Conservation (phyloP, 2,329 filamentous ascomycete genomes). For the Phialophora verrucosa region DNA sequence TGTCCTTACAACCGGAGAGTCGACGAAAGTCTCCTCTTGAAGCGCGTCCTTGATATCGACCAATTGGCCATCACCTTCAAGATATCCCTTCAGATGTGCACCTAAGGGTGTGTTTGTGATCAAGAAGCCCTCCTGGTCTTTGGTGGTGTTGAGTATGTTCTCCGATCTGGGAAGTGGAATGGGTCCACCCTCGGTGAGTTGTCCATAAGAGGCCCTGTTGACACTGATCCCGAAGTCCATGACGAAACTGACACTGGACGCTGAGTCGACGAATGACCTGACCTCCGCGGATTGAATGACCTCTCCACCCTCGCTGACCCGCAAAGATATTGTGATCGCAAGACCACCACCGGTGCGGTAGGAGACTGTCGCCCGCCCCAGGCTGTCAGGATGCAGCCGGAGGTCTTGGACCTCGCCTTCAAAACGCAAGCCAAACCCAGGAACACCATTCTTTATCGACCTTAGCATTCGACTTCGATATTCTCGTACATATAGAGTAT, state of each 20-base stretch:
- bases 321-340: conserved; percentile 19
- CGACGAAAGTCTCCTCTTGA: conserved; percentile 5
- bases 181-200: conserved; percentile 29
- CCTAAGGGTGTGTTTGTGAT: conserved; percentile 19
- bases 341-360: conserved; percentile 6
- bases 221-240: conserved; percentile 27
- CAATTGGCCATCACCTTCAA: conserved; percentile 7
- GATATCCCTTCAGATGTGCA: conserved; percentile 19
- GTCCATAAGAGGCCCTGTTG: conserved; percentile 29
- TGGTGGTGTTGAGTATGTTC: conserved; percentile 14
- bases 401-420: conserved; percentile 9
- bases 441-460: conserved; percentile 17
- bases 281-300: conserved; percentile 25
- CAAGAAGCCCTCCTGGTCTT: neutral
- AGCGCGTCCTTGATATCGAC: conserved; percentile 6
- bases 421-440: conserved; percentile 26
- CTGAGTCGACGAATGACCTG: conserved; percentile 8
- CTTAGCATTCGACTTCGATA: conserved; percentile 25
- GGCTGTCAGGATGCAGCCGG: conserved; percentile 9
- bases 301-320: conserved; percentile 18
- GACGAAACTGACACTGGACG: conserved; percentile 8
- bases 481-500: conserved; percentile 23
- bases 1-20: conserved; percentile 5
- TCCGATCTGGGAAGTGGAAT: conserved; percentile 26
- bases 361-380: conserved; percentile 21